Conservation (phyloP, 2,329 filamentous ascomycete species). For the Fusarium nanum region DNA sequence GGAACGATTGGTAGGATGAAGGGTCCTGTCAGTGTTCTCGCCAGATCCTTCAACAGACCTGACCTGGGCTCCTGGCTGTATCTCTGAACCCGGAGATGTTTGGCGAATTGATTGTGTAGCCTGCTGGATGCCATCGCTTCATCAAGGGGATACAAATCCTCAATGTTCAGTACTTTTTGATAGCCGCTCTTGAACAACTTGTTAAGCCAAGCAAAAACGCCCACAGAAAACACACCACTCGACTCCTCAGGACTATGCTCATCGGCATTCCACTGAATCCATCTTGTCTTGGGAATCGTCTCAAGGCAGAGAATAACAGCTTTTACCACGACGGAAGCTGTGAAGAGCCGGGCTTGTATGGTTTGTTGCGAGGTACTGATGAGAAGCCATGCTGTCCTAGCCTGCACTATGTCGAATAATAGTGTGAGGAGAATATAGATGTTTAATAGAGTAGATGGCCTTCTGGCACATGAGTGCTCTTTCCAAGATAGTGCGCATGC, state of each 20-base stretch:
- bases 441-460: constrained; percentile 58
- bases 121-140: constrained; percentile 40
- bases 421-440: constrained; percentile 56
- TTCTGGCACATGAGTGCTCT: constrained; percentile 53
- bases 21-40: constrained; percentile 47
- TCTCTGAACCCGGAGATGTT: constrained; percentile 42
- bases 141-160: constrained; percentile 54
- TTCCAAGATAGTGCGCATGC: constrained; percentile 49
- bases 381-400: constrained; percentile 57
- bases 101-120: constrained; percentile 34
- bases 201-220: constrained; percentile 52
- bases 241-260: constrained; percentile 55
- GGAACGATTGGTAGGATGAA: constrained; percentile 53
- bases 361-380: constrained; percentile 27
- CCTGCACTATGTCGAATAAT: constrained; percentile 57
- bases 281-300: constrained; percentile 53
- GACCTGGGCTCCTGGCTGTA: constrained; percentile 40
- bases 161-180: constrained; percentile 46
- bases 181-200: constrained; percentile 53
- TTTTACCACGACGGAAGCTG: constrained; percentile 52
- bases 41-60: constrained; percentile 49
- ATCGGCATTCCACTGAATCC: constrained; percentile 52
- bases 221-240: constrained; percentile 49
- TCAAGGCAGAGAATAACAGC: constrained; percentile 53
- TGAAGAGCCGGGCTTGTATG: constrained; percentile 50